A percentile compares a stretch with the other conserved stretches of the same genome.
Conservation (phyloP, 2,329 filamentous ascomycete species). For the Celoporthe dispersa region DNA sequence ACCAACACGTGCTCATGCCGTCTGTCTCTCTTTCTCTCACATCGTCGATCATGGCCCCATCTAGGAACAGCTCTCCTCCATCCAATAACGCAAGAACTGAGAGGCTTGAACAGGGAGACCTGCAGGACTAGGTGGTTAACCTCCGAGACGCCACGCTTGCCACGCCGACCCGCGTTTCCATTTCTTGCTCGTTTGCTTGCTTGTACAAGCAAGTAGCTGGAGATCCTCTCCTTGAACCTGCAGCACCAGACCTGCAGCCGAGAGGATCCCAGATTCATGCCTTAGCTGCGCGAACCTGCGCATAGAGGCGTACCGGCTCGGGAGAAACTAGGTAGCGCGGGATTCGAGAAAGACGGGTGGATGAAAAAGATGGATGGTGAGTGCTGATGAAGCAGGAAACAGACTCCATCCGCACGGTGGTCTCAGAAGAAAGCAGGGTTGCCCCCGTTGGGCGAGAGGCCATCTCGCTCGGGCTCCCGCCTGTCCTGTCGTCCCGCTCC, state of each 20-base stretch:
- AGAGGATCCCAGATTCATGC: slow-evolving; percentile 26
- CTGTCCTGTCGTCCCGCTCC: slow-evolving; percentile 19
- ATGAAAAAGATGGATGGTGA: neutral
- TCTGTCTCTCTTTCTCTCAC: neutral
- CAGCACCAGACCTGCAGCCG: slow-evolving; percentile 22
- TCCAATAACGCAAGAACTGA: neutral
- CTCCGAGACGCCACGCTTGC: slow-evolving; percentile 4
- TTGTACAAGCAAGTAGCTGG: neutral
- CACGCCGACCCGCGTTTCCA: neutral
- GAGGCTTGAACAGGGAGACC: neutral
- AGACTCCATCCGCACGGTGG: neutral
- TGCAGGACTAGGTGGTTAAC: neutral
- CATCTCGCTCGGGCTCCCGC: slow-evolving; percentile 24
- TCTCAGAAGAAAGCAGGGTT: slow-evolving; percentile 20
- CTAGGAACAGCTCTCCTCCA: neutral
- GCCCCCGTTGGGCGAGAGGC: slow-evolving; percentile 15
- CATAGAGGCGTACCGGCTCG: slow-evolving; percentile 9
- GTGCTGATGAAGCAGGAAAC: neutral
- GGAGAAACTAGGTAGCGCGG: neutral
- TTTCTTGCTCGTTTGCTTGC: neutral
- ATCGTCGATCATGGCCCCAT: neutral
- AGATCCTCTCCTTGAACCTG: slow-evolving; percentile 20
- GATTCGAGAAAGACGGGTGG: neutral
- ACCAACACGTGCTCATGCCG: slow-evolving; percentile 5
- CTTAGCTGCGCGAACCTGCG: slow-evolving; percentile 23